Evolutionary conservation across 768 basidiomycete genomes (phyloP), one percentile per base, ranked within the genome.

Genomic region (Glaciozyma antarctica): DNA sequence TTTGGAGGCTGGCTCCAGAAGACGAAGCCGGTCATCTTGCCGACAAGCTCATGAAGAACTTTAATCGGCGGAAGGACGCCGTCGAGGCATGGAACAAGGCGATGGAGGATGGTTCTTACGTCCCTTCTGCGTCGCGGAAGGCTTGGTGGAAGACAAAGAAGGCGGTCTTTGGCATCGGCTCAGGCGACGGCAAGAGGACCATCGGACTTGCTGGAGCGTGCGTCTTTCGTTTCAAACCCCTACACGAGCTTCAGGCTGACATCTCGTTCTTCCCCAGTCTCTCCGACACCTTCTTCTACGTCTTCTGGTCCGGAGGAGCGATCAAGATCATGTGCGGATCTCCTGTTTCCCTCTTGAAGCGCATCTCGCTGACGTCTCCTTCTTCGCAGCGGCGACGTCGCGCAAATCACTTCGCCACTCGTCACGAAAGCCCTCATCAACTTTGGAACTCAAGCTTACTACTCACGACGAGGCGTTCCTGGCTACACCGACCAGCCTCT

Each of bases 341-440:
- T 66, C 81, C 21, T 32, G 22, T 13, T 44, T 17, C 32, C 58
- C 24, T 32, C 28, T 24, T 30, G 5, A 16, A n/a, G n/a, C n/a
- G 32, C 21, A 15, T 5, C 34, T 43, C 15, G 17, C 51, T 38
- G 17, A 15, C 43, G n/a, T 43, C 47, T 32, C 21, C 44, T 24
- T 45, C 61, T 62, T 21, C 19, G 34, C 58, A 75, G 86, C n/a
- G 81, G 84, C 1, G 88, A 90, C 72, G 83, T 82, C 1, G 83
- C 87, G 0, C 86, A 86, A 72, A 80, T 88, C 30, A 85, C 84
- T 19, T 85, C 83, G 75, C 88, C 88, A 13, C 82, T 90, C 7
- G 75, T 92, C 16, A 84, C 90, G 58, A 88, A 88, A 79, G 82
- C 82, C 16, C 82, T 89, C 75, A 86, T 89, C 69, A 82, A 79